phyloP scores from a whole-genome alignment of 164 flowering plant genomes.

The Euptelea pleiosperma region DNA sequence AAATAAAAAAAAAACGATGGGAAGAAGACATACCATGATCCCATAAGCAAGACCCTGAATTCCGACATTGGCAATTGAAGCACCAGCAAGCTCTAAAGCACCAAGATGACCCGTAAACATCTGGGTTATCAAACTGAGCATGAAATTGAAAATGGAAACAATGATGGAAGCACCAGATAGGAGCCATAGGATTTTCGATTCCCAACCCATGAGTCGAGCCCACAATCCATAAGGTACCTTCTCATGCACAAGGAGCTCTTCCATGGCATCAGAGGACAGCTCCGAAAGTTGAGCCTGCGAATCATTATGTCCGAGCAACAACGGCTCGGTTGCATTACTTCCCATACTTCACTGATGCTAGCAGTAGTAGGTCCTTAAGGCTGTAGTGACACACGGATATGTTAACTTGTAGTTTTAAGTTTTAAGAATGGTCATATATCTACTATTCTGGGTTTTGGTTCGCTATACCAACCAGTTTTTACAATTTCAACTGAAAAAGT shows the following conservation, averaged over 20 bases:
- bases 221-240: constrained; percentile 34
- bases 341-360: too few relatives aligned
- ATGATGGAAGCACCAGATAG: constrained; percentile 52
- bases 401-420: too few relatives aligned
- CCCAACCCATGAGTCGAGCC: constrained; percentile 46
- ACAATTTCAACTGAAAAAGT: too few relatives aligned
- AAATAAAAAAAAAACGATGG: background rate
- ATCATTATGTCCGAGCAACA: constrained; percentile 31
- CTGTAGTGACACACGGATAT: too few relatives aligned
- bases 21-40: constrained; percentile 43
- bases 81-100: constrained; percentile 66
- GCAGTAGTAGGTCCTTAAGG: too few relatives aligned
- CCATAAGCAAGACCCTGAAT: constrained; percentile 87
- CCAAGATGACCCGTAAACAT: constrained; percentile 65
- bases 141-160: too few relatives aligned
- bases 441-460: too few relatives aligned
- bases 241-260: constrained; percentile 35
- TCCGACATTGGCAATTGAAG: constrained; percentile 69
- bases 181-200: constrained; percentile 57
- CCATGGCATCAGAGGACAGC: constrained; percentile 37
- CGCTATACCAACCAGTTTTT: too few relatives aligned
- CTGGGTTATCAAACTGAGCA: constrained; percentile 53
- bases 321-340: too few relatives aligned
- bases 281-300: constrained; percentile 28
- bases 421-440: too few relatives aligned